Conservation (phyloP, 1,284 basidiomycete genomes). For the Lentinus polychrous region DNA sequence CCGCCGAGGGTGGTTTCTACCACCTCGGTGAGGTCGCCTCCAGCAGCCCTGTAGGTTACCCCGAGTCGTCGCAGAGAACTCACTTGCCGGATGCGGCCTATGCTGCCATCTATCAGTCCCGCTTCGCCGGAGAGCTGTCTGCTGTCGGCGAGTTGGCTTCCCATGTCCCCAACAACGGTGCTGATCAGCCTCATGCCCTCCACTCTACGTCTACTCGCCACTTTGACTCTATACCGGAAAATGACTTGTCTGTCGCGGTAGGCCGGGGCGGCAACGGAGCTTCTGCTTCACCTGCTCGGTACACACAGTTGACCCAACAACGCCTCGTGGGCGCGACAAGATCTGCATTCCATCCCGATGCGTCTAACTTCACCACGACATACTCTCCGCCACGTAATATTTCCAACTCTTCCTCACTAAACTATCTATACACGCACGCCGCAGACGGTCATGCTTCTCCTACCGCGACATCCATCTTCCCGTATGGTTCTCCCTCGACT, state of each 20-base stretch:
- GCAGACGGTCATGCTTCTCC: background rate
- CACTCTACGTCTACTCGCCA: background rate
- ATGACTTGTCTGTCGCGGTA: background rate
- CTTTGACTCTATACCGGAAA: background rate
- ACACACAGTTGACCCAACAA: background rate
- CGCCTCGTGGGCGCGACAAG: conserved; percentile 1
- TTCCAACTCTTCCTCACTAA: background rate
- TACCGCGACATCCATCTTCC: conserved; percentile 3
- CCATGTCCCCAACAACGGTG: background rate
- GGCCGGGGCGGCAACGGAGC: background rate
- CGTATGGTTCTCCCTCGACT: conserved; percentile 5
- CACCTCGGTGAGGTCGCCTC: conserved; percentile 13
- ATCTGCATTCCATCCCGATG: background rate
- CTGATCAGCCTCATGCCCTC: background rate
- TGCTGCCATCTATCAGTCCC: conserved; percentile 17
- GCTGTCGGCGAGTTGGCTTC: conserved; percentile 7
- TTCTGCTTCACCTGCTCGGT: background rate
- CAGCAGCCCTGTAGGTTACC: conserved; percentile 24
- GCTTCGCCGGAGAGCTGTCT: conserved; percentile 14
- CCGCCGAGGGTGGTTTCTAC: conserved; percentile 19
- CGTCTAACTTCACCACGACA: background rate
- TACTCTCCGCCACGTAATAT: background rate
- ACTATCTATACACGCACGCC: background rate
- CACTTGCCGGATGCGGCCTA: conserved; percentile 24
- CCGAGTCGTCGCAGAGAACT: conserved; percentile 30